Conservation (phyloP, 495 filamentous ascomycete species). For the Xylaria longipes region DNA sequence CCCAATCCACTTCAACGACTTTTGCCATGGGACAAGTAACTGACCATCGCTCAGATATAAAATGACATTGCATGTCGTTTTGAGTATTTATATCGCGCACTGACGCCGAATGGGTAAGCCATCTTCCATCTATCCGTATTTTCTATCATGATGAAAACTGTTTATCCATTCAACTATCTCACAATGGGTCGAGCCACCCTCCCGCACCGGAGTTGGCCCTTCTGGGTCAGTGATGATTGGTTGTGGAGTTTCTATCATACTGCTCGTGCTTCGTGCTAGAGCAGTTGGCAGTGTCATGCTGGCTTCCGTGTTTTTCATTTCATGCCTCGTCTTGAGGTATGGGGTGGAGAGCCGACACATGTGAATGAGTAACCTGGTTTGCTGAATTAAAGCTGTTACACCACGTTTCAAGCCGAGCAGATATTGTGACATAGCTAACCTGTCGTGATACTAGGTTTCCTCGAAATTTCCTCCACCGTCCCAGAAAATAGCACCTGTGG, state of each 20-base stretch:
- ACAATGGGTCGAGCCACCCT: conserved; percentile 75
- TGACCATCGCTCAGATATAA: conserved; percentile 14
- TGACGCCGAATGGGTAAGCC: background rate
- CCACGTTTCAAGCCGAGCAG: background rate
- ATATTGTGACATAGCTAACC: conserved; percentile 13
- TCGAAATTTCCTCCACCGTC: no score
- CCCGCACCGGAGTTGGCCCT: conserved; percentile 72
- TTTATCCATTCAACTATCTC: conserved; percentile 99
- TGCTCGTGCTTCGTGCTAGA: conserved; percentile 24
- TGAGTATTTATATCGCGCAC: background rate
- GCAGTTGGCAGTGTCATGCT: conserved; percentile 49
- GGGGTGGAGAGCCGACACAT: conserved; percentile 48
- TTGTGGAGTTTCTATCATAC: conserved; percentile 76
- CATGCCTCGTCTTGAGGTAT: conserved; percentile 52
- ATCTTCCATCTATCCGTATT: background rate
- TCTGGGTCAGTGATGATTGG: conserved; percentile 70
- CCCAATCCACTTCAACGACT: background rate
- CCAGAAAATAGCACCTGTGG: background rate
- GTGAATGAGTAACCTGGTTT: conserved; percentile 61
- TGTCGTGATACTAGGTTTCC: background rate
- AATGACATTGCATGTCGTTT: background rate
- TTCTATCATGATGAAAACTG: conserved; percentile 86
- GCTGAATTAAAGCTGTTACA: conserved; percentile 19
- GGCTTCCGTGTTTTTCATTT: conserved; percentile 50
- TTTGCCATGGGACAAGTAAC: background rate